Base-by-base conservation (phyloP, 2,329 filamentous ascomycete species). In the Decorospora gaudefroyi region DNA sequence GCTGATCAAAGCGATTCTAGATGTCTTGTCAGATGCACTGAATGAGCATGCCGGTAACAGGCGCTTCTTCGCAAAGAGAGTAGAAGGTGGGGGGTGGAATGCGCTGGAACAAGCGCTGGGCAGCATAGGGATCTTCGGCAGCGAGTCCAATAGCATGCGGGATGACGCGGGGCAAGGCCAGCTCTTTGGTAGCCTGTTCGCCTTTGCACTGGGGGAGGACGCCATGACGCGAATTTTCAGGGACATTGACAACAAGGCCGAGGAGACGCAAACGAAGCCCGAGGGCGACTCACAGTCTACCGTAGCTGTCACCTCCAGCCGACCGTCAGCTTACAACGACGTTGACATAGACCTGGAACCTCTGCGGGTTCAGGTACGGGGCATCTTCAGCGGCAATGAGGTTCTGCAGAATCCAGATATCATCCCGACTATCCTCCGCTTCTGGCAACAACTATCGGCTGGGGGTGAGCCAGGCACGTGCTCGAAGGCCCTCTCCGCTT, bases 1-100 rank as follows among this genome's bases (percentile, higher is more conserved):
- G 47, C 74, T 92, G 12, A 74, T 95, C 12, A 82, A 90, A 61
- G 79, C 79, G 6, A 79, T 87, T n/a, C 75, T 93, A 26, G 83
- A 83, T 21, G 82, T 93, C 10, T 73, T 97, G 18, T 85, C 87
- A 1, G 85, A 86, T 33, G 84, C 84, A 10, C 79, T 99, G 54
- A 81, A 83, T 40, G 83, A 84, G 31, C 90, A 97, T 69, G 79
- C 86, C 32, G 92, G 91, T 13, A 99, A 97, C 71, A 82, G 86
- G 62, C 83, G 88, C 57, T 96, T 92, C 74, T 97, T 97, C 67
- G 81, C 83, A 46, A 85, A 84, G 55, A 79, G 83, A 55, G 83
- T 95, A 19, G 81, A 88, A 46, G 84, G 82, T 15, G 87, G 85
- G 43, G 90, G 92, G 3, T 95, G 90, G 85, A 78, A 84, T 53